A percentile compares a stretch with the other conserved stretches of the same genome.
Conservation (phyloP, 2,329 filamentous ascomycete genomes). For the Ophiostoma montium region DNA sequence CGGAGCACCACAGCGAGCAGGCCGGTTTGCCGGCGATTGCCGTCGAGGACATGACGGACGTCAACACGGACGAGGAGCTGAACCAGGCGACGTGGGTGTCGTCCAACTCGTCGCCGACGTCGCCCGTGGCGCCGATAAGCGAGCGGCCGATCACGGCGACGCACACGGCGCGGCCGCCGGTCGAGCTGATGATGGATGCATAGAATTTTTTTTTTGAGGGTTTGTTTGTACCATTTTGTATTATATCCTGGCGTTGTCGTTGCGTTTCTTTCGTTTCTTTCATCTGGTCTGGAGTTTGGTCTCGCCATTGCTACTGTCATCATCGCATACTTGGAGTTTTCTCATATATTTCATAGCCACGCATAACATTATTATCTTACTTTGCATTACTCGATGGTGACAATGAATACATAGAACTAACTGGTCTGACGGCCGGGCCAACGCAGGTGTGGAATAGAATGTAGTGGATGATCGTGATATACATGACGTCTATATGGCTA, state of each 20-base stretch:
- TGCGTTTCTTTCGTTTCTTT: not conserved
- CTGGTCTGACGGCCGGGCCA: too few relatives aligned
- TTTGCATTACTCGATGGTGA: too few relatives aligned
- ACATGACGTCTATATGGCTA: not conserved
- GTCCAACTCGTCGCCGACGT: not conserved
- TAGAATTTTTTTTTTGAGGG: conserved; percentile 6
- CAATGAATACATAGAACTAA: too few relatives aligned
- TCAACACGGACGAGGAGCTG: conserved; percentile 34
- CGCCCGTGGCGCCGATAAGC: conserved; percentile 15
- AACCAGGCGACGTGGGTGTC: conserved; percentile 4
- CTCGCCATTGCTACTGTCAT: not conserved
- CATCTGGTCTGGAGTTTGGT: not conserved
- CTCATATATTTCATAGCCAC: not conserved
- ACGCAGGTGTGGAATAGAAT: too few relatives aligned
- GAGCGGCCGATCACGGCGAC: conserved; percentile 30
- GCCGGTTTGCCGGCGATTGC: conserved; percentile 49
- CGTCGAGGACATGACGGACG: conserved; percentile 53
- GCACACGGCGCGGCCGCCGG: conserved; percentile 47
- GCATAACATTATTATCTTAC: not conserved
- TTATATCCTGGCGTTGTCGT: conserved; percentile 1
- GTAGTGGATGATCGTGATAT: not conserved
- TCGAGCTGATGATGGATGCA: conserved; percentile 46
- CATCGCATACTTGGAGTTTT: not conserved
- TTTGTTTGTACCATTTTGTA: not conserved
- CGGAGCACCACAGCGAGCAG: conserved; percentile 38